These are phyloP conservation scores for Boletus rubroflammeus DNA, from an alignment of 768 basidiomycete genomes.

Conservation along the genomic window DNA sequence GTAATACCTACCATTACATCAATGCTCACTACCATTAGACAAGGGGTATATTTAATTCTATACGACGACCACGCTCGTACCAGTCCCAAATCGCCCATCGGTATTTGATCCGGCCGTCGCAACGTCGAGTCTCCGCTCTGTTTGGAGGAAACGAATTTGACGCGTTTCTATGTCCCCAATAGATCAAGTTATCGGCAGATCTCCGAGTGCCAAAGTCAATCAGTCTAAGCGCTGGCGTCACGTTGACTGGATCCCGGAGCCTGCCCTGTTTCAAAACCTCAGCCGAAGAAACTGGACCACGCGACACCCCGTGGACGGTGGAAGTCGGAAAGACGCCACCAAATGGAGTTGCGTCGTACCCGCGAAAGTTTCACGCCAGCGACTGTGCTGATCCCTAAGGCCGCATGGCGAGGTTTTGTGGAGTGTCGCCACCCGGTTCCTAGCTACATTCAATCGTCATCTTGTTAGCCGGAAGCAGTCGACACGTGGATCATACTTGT, in stretches of 20 bases:
- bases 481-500: conserved; percentile 19
- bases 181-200: conserved; percentile 9
- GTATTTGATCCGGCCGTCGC: conserved; percentile 17
- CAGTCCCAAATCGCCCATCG: conserved; percentile 12
- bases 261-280: conserved; percentile 24
- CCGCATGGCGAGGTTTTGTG: not conserved
- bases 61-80: not conserved
- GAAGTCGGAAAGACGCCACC: conserved; percentile 3
- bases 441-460: not conserved
- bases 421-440: not conserved
- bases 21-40: conserved; percentile 15
- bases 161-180: conserved; percentile 17
- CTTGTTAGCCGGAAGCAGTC: not conserved
- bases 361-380: conserved; percentile 23
- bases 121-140: not conserved
- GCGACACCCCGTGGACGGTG: conserved; percentile 15
- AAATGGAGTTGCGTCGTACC: conserved; percentile 12
- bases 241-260: conserved; percentile 11
- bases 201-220: conserved; percentile 20
- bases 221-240: conserved; percentile 20
- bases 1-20: conserved; percentile 25
- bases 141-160: conserved; percentile 17
- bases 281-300: conserved; percentile 11
- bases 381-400: not conserved
- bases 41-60: conserved; percentile 17